Conservation (phyloP, 352 stramenopile species). For the Aphanomyces astaci region DNA sequence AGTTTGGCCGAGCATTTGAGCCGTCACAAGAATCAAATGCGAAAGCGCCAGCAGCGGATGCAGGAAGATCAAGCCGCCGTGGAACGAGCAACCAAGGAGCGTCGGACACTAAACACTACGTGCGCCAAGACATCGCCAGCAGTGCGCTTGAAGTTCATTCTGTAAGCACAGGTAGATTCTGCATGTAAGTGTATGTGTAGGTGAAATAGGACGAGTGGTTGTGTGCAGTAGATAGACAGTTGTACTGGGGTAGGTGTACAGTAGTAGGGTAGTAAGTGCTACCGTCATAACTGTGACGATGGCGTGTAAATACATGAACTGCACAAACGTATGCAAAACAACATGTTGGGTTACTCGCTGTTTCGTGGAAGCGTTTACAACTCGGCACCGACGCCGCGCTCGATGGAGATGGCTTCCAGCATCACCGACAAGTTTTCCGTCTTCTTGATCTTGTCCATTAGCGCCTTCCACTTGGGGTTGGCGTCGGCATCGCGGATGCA, state of each 20-base stretch:
- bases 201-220: background rate
- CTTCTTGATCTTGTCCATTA: constrained; percentile 24
- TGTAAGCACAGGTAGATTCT: background rate
- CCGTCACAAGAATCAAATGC: constrained; percentile 5
- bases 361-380: background rate
- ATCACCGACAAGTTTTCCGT: constrained; percentile 19
- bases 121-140: background rate
- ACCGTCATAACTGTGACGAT: no score
- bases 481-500: constrained; percentile 60
- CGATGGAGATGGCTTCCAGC: constrained; percentile 18
- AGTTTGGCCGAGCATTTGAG: background rate
- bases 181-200: background rate
- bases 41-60: background rate
- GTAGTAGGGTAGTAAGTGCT: no score
- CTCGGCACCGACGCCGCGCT: background rate
- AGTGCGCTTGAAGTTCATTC: background rate
- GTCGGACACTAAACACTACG: background rate
- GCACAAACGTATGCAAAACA: background rate
- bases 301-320: no score
- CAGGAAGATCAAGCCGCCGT: background rate
- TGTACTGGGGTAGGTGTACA: no score
- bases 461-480: constrained; percentile 44
- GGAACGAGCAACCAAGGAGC: background rate
- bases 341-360: background rate
- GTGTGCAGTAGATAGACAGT: no score